Conservation (phyloP, 306 rosid species). For the Ochetophila trinervis region DNA sequence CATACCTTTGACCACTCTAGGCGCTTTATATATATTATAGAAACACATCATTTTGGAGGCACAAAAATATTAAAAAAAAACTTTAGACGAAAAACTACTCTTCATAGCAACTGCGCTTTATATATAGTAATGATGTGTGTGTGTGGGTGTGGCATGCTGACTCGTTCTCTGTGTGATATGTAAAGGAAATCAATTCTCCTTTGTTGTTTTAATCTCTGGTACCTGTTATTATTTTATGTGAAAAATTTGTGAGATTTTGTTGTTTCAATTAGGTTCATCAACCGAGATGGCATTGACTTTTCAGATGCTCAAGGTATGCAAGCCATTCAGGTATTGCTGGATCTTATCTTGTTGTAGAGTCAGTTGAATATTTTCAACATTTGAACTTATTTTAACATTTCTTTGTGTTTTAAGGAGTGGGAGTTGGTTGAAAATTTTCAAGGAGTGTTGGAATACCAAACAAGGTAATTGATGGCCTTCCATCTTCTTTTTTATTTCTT, state of each 20-base stretch:
- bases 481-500: background rate
- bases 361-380: conserved; percentile 26
- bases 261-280: conserved; percentile 64
- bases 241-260: background rate
- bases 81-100: too few relatives aligned
- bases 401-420: conserved; percentile 69
- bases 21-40: too few relatives aligned
- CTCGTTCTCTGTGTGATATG: too few relatives aligned
- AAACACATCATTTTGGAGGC: too few relatives aligned
- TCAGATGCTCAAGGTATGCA: conserved; percentile 97
- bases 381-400: conserved; percentile 21
- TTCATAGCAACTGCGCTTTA: too few relatives aligned
- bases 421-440: conserved; percentile 92
- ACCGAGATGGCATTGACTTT: conserved; percentile 95
- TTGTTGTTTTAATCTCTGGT: too few relatives aligned
- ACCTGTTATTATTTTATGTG: background rate
- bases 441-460: conserved; percentile 95
- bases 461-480: conserved; percentile 54
- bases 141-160: too few relatives aligned
- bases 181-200: too few relatives aligned
- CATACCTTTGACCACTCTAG: too few relatives aligned
- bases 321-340: conserved; percentile 76
- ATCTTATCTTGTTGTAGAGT: conserved; percentile 18
- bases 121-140: too few relatives aligned
- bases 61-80: too few relatives aligned